Percentiles rank a stretch among this genome's conserved stretches.
These are phyloP conservation scores for Gremmenia infestans DNA, from an alignment of 2,329 filamentous ascomycete genomes.

Conservation along the genomic window DNA sequence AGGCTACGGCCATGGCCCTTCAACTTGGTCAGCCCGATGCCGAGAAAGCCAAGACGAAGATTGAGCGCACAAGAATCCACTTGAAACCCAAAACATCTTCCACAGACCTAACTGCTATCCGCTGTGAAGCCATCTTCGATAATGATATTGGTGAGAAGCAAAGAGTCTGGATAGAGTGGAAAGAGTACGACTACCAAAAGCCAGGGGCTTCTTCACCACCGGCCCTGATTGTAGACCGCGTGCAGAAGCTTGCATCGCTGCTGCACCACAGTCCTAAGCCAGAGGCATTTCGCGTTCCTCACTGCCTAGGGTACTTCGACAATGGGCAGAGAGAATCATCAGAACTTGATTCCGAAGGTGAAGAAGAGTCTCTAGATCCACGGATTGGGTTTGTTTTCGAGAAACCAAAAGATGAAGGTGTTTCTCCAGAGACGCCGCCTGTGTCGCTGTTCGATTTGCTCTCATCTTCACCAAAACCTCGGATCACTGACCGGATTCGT, in stretches of 20 bases:
- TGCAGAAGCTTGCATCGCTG: constrained; percentile 43
- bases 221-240: constrained; percentile 39
- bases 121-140: constrained; percentile 38
- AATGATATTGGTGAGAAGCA: constrained; percentile 32
- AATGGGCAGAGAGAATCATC: constrained; percentile 27
- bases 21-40: constrained; percentile 32
- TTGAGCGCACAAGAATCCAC: constrained; percentile 12
- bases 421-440: constrained; percentile 36
- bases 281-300: constrained; percentile 44
- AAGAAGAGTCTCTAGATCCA: constrained; percentile 38
- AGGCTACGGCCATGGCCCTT: constrained; percentile 35
- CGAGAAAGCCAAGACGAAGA: constrained; percentile 10
- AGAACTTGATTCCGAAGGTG: constrained; percentile 27
- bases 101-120: constrained; percentile 5
- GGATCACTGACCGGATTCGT: constrained; percentile 46
- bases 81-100: constrained; percentile 1
- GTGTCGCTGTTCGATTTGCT: constrained; percentile 46
- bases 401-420: constrained; percentile 35
- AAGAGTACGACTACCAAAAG: constrained; percentile 39
- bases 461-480: constrained; percentile 37
- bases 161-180: constrained; percentile 47
- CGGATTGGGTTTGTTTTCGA: constrained; percentile 52
- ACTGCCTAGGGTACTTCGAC: constrained; percentile 48
- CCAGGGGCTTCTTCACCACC: constrained; percentile 35
- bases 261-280: constrained; percentile 45